phyloP scores from a whole-genome alignment of 2,329 filamentous ascomycete genomes.

The Phaeophleospora eucalypticola region DNA sequence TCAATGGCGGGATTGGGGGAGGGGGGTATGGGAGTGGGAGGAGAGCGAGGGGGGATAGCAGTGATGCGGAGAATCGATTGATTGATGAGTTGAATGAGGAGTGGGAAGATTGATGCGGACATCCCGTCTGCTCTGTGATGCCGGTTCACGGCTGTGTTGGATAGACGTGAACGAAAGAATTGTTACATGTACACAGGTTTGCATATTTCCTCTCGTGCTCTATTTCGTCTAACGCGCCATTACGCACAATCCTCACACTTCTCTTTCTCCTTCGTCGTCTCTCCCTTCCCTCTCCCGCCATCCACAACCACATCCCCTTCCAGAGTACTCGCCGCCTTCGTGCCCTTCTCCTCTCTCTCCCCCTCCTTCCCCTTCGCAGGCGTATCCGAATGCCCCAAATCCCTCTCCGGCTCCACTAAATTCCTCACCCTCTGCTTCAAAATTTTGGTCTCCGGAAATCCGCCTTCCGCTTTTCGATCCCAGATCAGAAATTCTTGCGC shows the following conservation, averaged over 20 bases:
- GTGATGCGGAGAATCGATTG: conserved; percentile 84
- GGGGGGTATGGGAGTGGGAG: conserved; percentile 44
- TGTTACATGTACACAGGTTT: too few species aligned
- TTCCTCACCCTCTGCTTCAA: conserved; percentile 81
- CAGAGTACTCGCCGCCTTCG: neutral
- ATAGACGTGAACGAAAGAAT: too few species aligned
- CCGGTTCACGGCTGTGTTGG: too few species aligned
- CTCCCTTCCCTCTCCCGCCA: neutral
- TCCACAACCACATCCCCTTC: conserved; percentile 2
- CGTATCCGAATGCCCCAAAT: conserved; percentile 67
- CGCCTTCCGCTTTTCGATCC: conserved; percentile 82
- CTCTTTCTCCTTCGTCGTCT: neutral
- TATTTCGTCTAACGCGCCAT: neutral
- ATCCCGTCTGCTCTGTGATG: neutral
- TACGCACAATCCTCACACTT: conserved; percentile 9
- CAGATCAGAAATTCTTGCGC: conserved; percentile 61
- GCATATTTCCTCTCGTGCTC: neutral
- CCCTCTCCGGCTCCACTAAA: conserved; percentile 69
- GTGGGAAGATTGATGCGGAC: conserved; percentile 67
- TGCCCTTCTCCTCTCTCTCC: too few species aligned
- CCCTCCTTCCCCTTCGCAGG: too few species aligned
- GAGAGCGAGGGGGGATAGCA: conserved; percentile 42
- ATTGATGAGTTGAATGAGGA: conserved; percentile 97
- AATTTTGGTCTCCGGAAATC: conserved; percentile 92
- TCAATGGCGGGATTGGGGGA: conserved; percentile 51